A percentile compares a stretch with the other conserved stretches of the same genome.
Conservation (phyloP, 345 rosid species). For the Diplotaxis tenuifolia region DNA sequence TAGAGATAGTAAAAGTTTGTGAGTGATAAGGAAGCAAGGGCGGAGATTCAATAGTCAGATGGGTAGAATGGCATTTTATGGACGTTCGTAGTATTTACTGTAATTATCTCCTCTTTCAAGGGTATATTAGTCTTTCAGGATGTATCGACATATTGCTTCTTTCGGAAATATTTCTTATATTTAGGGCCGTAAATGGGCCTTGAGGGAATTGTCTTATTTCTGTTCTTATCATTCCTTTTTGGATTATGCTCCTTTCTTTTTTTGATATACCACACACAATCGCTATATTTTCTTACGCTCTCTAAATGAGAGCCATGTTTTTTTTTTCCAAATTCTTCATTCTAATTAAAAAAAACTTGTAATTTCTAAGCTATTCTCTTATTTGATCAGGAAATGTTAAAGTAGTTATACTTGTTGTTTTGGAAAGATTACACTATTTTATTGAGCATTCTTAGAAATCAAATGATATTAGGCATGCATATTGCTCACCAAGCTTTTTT, state of each 20-base stretch:
- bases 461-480: constrained; percentile 2
- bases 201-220: not conserved
- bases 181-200: constrained; percentile 29
- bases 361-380: not conserved
- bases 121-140: not conserved
- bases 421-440: not conserved
- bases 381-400: not conserved
- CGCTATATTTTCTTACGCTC: not conserved
- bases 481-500: not conserved
- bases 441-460: not conserved
- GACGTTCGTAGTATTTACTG: constrained; percentile 43
- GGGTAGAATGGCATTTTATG: constrained; percentile 55
- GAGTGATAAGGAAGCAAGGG: constrained; percentile 99
- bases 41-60: constrained; percentile 81
- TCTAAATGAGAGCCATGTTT: not conserved
- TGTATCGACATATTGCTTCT: not conserved
- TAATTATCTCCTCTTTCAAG: constrained; percentile 38
- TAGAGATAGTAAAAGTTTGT: constrained; percentile 35
- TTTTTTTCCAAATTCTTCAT: not conserved
- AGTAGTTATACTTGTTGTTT: not conserved
- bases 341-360: not conserved
- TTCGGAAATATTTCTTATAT: not conserved
- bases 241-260: not conserved
- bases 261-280: not conserved
- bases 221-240: not conserved